A percentile compares a stretch with the other conserved stretches of the same genome.
phyloP scores from a whole-genome alignment of 2,329 filamentous ascomycete species.

The Verticillium longisporum region DNA sequence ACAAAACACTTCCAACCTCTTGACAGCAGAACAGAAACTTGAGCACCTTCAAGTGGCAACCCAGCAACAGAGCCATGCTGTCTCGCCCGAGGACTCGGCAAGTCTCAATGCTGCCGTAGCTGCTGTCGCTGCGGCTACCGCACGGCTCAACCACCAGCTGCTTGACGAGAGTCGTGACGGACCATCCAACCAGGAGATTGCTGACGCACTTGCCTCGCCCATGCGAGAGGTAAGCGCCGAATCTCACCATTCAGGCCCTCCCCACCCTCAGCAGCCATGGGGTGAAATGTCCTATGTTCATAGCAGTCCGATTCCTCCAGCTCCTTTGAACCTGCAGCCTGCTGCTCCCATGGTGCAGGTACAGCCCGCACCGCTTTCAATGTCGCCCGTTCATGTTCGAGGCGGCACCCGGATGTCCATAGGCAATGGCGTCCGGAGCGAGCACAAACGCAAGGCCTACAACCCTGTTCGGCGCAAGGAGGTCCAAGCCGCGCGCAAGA shows the following conservation, averaged over 20 bases:
- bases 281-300: conserved; percentile 46
- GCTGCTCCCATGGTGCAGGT: conserved; percentile 1
- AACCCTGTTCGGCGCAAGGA: conserved; percentile 53
- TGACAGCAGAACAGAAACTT: conserved; percentile 30
- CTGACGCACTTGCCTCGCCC: conserved; percentile 5
- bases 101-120: conserved; percentile 46
- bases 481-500: conserved; percentile 57
- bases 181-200: conserved; percentile 9
- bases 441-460: conserved; percentile 14
- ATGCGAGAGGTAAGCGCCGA: conserved; percentile 4
- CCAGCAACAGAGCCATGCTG: conserved; percentile 20
- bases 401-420: conserved; percentile 46
- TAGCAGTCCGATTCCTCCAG: conserved; percentile 15
- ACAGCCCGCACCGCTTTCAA: conserved; percentile 4
- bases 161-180: conserved; percentile 19
- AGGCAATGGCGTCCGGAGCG: conserved; percentile 10
- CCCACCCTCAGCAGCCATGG: conserved; percentile 35
- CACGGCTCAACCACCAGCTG: conserved; percentile 46
- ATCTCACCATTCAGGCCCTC: conserved; percentile 10
- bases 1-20: conserved; percentile 17
- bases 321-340: neutral
- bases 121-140: conserved; percentile 49
- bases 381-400: conserved; percentile 16
- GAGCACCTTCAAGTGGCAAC: conserved; percentile 43
- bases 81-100: conserved; percentile 33